Evolutionary conservation across 23 red algal genomes (phyloP).

Genomic region (Gracilaria domingensis): DNA sequence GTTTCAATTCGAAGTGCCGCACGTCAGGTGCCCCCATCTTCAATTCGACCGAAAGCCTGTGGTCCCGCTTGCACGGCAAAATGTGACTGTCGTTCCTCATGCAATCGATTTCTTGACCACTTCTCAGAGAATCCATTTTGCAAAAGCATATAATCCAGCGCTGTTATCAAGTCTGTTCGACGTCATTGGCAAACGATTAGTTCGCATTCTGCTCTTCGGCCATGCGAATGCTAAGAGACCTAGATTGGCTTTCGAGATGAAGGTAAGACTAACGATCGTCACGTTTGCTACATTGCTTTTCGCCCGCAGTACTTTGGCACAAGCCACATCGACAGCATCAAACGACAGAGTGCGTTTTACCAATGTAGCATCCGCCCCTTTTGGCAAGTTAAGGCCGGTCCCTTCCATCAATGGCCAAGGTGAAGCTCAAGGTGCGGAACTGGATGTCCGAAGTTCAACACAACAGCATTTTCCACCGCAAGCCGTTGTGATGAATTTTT

Average conservation of each 20-base stretch:
- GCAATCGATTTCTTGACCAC: neutral
- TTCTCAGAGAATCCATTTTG: neutral
- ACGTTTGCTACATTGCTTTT: neutral
- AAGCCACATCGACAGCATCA: neutral
- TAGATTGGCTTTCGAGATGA: neutral
- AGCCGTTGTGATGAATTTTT: neutral
- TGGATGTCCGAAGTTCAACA: neutral
- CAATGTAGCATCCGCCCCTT: too few species aligned
- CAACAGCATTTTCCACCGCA: neutral
- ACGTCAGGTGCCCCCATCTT: neutral
- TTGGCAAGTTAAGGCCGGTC: neutral
- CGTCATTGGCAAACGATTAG: neutral
- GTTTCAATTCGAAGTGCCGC: conserved; percentile 27
- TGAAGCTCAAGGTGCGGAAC: neutral
- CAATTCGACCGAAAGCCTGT: neutral
- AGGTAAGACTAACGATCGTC: neutral
- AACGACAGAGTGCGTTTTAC: neutral
- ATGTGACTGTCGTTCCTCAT: neutral
- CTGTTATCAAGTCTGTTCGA: neutral
- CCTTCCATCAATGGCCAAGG: neutral
- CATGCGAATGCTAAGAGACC: neutral
- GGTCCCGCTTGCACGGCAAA: neutral
- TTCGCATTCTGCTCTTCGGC: neutral
- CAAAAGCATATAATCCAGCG: neutral
- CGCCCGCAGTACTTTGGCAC: neutral